phyloP scores from a whole-genome alignment of 176 grass and related monocot genomes.

The Oryza glumipatula region DNA sequence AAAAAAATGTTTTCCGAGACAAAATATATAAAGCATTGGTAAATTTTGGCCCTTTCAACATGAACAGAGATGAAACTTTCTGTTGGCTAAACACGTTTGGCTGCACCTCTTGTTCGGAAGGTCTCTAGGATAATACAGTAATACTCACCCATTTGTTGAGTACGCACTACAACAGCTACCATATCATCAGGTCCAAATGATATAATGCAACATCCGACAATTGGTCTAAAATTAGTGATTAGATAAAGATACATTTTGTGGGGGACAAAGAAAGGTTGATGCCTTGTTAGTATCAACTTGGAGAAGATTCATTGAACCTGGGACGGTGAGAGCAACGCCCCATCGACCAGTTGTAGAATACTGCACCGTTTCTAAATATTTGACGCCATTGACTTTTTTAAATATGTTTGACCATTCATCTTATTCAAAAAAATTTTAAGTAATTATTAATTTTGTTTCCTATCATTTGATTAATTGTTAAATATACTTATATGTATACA shows the following conservation, averaged over 20 bases:
- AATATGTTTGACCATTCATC: too few species aligned
- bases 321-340: conserved; percentile 28
- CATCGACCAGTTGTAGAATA: background rate
- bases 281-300: conserved; percentile 4
- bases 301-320: conserved; percentile 9
- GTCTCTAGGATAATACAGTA: background rate
- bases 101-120: too few species aligned
- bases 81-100: background rate
- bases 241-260: background rate
- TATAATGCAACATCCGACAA: background rate
- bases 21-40: background rate
- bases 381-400: too few species aligned
- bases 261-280: background rate
- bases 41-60: background rate
- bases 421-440: too few species aligned
- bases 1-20: background rate
- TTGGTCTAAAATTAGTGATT: background rate
- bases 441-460: too few species aligned
- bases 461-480: too few species aligned
- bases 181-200: background rate
- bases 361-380: too few species aligned
- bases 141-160: background rate
- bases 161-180: too few species aligned
- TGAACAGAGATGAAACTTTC: background rate
- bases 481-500: too few species aligned